A percentile compares a stretch with the other conserved stretches of the same genome.
These are phyloP conservation scores for Collybia sp. DNA, from an alignment of 768 basidiomycete genomes.

Conservation along the genomic window DNA sequence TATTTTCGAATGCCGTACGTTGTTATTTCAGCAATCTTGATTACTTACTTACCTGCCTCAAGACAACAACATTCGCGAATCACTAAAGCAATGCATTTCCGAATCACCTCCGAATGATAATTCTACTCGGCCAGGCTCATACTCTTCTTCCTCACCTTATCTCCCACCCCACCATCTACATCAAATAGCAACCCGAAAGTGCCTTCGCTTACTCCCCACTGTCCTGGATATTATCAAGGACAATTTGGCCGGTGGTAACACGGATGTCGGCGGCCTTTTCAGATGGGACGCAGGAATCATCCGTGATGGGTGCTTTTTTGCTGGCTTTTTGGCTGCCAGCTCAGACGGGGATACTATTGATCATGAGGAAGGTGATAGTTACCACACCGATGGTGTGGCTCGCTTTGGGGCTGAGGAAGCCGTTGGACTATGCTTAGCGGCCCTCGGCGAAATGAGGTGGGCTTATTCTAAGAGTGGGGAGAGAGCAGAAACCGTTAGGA, in stretches of 20 bases:
- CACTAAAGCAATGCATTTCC: conserved; percentile 58
- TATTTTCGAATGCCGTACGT: conserved; percentile 85
- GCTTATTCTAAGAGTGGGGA: conserved; percentile 72
- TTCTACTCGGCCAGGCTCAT: conserved; percentile 41
- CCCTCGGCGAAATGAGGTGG: conserved; percentile 84
- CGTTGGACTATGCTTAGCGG: conserved; percentile 58
- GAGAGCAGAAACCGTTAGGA: conserved; percentile 54
- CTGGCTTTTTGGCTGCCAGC: conserved; percentile 71
- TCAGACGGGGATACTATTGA: conserved; percentile 43
- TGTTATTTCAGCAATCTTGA: conserved; percentile 1
- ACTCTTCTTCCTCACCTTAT: conserved; percentile 41
- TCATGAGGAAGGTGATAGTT: conserved; percentile 17
- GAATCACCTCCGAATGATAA: conserved; percentile 15
- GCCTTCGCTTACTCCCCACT: conserved; percentile 43
- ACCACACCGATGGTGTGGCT: conserved; percentile 25
- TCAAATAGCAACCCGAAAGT: conserved; percentile 43
- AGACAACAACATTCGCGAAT: conserved; percentile 87
- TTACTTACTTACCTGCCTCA: conserved; percentile 6
- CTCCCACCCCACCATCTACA: conserved; percentile 42
- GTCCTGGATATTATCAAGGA: conserved; percentile 48
- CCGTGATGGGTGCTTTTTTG: conserved; percentile 88
- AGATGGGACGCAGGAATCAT: conserved; percentile 83
- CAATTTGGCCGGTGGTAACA: conserved; percentile 33
- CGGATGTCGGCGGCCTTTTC: conserved; percentile 50
- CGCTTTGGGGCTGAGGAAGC: conserved; percentile 35